Conservation (phyloP, 2,329 filamentous ascomycete species). For the Colletotrichum caudatum region DNA sequence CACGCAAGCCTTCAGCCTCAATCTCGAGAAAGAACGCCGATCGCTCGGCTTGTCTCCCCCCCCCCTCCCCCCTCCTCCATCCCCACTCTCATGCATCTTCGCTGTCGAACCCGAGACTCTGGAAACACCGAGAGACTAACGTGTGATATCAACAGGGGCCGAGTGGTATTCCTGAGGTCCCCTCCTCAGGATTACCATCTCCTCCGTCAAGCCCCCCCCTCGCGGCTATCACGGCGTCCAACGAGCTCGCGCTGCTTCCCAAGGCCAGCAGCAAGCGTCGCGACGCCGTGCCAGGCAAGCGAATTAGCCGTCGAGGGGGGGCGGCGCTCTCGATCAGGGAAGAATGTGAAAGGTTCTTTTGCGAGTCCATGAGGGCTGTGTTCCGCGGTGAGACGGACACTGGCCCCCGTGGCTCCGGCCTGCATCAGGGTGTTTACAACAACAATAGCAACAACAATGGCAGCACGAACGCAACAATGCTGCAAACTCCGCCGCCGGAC, state of each 20-base stretch:
- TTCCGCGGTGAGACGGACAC: slow-evolving; percentile 95
- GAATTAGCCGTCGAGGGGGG: slow-evolving; percentile 78
- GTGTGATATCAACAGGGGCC: slow-evolving; percentile 66
- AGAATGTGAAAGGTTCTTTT: slow-evolving; percentile 99
- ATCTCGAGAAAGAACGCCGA: slow-evolving; percentile 42
- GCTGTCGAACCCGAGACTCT: slow-evolving; percentile 8
- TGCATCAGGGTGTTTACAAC: slow-evolving; percentile 77
- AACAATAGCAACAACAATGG: slow-evolving; percentile 30
- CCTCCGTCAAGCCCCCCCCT: slow-evolving; percentile 91
- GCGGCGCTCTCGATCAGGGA: slow-evolving; percentile 96
- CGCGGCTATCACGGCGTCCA: slow-evolving; percentile 76
- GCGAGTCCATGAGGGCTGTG: slow-evolving; percentile 91
- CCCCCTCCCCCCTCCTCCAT: background rate
- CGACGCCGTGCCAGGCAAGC: slow-evolving; percentile 53
- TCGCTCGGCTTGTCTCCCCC: slow-evolving; percentile 16
- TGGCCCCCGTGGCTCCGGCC: slow-evolving; percentile 83
- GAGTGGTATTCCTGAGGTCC: slow-evolving; percentile 97
- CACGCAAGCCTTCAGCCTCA: slow-evolving; percentile 22
- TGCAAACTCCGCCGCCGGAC: slow-evolving; percentile 67
- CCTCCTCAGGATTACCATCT: slow-evolving; percentile 84
- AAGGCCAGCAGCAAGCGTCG: slow-evolving; percentile 62
- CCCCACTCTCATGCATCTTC: slow-evolving; percentile 16
- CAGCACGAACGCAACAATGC: slow-evolving; percentile 25
- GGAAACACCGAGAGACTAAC: slow-evolving; percentile 24
- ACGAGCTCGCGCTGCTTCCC: slow-evolving; percentile 74